These are phyloP conservation scores for Colletotrichum paranaense DNA, from an alignment of 2,329 filamentous ascomycete genomes.

Conservation along the genomic window DNA sequence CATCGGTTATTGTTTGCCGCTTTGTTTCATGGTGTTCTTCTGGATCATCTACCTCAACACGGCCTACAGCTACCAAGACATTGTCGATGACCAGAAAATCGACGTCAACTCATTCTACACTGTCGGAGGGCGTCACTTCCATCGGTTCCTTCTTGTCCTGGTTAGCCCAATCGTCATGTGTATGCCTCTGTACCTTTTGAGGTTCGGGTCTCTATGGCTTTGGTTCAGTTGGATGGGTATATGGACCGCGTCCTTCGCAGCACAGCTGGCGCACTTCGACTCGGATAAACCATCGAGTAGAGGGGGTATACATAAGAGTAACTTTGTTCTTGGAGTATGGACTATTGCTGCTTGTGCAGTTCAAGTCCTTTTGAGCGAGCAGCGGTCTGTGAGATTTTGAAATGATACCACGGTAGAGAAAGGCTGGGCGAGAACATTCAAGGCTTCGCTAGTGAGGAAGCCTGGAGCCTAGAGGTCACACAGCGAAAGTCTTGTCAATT, in stretches of 20 bases:
- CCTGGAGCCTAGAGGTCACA: not conserved
- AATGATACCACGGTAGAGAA: not conserved
- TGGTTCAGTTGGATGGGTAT: conserved; percentile 32
- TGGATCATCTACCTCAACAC: conserved; percentile 43
- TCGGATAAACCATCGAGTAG: conserved; percentile 37
- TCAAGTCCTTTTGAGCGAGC: conserved; percentile 36
- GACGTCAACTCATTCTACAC: conserved; percentile 39
- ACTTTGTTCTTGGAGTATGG: conserved; percentile 39
- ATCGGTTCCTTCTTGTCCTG: conserved; percentile 22
- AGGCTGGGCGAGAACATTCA: too few species aligned
- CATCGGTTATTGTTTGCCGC: conserved; percentile 34
- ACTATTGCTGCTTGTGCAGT: conserved; percentile 36
- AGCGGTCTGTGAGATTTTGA: not conserved
- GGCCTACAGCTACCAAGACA: conserved; percentile 41
- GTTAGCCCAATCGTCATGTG: conserved; percentile 25
- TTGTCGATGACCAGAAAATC: conserved; percentile 40
- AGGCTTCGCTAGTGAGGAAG: not conserved
- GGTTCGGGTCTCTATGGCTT: conserved; percentile 20
- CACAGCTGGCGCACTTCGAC: conserved; percentile 37
- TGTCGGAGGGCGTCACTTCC: conserved; percentile 23
- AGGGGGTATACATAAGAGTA: conserved; percentile 37
- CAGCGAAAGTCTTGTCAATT: too few species aligned
- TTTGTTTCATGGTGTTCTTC: conserved; percentile 41
- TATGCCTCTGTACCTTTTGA: conserved; percentile 18
- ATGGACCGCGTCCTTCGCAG: conserved; percentile 14